Conservation (phyloP, 495 filamentous ascomycete genomes). For the Acidomyces sp. region DNA sequence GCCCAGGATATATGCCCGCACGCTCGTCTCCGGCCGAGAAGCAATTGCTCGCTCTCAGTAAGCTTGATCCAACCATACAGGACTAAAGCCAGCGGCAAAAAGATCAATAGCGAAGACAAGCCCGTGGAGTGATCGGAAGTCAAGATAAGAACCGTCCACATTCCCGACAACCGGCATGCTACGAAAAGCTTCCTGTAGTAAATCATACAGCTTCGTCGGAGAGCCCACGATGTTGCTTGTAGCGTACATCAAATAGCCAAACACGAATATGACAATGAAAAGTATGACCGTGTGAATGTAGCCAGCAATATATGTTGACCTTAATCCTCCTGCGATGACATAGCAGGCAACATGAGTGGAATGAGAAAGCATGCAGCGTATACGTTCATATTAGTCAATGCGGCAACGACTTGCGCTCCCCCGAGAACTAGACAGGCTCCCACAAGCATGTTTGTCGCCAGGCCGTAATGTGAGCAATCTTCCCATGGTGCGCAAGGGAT, state of each 20-base stretch:
- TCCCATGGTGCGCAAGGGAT: constrained; percentile 29
- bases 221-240: constrained; percentile 35
- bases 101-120: constrained; percentile 33
- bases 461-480: constrained; percentile 30
- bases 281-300: constrained; percentile 36
- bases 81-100: constrained; percentile 33
- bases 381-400: constrained; percentile 35
- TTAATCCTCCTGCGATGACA: constrained; percentile 34
- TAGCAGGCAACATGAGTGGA: constrained; percentile 33
- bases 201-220: constrained; percentile 35
- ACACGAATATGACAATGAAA: constrained; percentile 29
- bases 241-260: constrained; percentile 36
- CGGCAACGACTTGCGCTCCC: constrained; percentile 32
- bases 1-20: constrained; percentile 38
- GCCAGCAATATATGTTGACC: constrained; percentile 34
- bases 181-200: constrained; percentile 34
- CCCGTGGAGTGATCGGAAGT: constrained; percentile 38
- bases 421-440: constrained; percentile 32
- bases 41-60: constrained; percentile 41
- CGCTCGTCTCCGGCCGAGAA: constrained; percentile 32
- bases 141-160: constrained; percentile 38
- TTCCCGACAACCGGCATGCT: constrained; percentile 37
- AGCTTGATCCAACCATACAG: constrained; percentile 36
- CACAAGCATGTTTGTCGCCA: constrained; percentile 37
- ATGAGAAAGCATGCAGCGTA: constrained; percentile 35